Evolutionary conservation across 2,329 filamentous ascomycete species (phyloP).

Genomic region (Leptographium procerum): DNA sequence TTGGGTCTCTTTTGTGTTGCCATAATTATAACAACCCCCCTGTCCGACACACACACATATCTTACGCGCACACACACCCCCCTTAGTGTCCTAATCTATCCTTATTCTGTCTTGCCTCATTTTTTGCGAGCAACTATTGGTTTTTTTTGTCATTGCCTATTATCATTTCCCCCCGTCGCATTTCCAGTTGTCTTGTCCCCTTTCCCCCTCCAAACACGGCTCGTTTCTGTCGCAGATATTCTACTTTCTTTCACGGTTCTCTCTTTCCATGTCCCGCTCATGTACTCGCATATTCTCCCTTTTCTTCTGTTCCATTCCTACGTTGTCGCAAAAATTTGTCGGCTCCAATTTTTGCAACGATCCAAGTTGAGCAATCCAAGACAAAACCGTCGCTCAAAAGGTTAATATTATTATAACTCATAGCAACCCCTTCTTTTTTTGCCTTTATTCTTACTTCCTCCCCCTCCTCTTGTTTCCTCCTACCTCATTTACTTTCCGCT

Average conservation of each 20-base stretch:
- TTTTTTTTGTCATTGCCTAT: background rate
- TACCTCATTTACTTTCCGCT: background rate
- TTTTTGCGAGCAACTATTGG: background rate
- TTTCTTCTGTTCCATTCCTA: background rate
- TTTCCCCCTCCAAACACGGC: background rate
- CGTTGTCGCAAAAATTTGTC: slow-evolving; percentile 1
- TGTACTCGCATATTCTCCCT: background rate
- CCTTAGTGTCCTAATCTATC: background rate
- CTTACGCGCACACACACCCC: background rate
- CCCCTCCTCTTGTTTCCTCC: background rate
- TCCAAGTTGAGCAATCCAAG: slow-evolving; percentile 2
- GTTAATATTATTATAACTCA: background rate
- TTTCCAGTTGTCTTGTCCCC: background rate
- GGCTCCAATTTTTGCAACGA: slow-evolving; percentile 2
- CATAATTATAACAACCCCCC: slow-evolving; percentile 1
- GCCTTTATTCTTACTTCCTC: background rate
- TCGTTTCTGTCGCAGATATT: background rate
- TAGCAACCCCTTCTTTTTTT: background rate
- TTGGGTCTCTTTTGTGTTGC: slow-evolving; percentile 1
- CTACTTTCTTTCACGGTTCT: background rate
- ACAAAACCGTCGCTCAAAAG: background rate
- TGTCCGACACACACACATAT: background rate
- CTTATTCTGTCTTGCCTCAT: background rate
- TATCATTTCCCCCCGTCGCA: background rate
- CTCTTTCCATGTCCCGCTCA: background rate